phyloP scores from a whole-genome alignment of 768 basidiomycete species.

The Kwoniella mangroviensis region DNA sequence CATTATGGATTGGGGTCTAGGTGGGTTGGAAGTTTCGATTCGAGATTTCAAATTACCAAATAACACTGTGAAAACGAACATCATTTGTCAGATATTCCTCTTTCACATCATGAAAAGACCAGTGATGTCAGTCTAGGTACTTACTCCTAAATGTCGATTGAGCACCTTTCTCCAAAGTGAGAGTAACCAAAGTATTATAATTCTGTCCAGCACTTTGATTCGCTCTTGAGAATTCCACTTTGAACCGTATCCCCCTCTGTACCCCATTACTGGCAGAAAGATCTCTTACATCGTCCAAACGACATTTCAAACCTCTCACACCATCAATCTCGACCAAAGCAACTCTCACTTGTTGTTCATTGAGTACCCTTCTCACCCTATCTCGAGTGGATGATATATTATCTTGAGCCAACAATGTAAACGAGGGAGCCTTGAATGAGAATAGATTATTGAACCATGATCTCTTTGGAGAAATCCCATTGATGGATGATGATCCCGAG shows the following conservation, averaged over 20 bases:
- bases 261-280: slow-evolving; percentile 62
- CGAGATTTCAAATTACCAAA: slow-evolving; percentile 18
- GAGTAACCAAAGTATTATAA: slow-evolving; percentile 66
- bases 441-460: slow-evolving; percentile 89
- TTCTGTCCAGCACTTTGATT: slow-evolving; percentile 56
- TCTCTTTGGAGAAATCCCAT: slow-evolving; percentile 62
- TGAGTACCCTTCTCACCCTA: slow-evolving; percentile 74
- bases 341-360: slow-evolving; percentile 72
- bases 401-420: slow-evolving; percentile 59
- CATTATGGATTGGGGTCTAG: slow-evolving; percentile 10
- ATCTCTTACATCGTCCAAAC: slow-evolving; percentile 68
- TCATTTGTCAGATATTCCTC: slow-evolving; percentile 3
- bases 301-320: slow-evolving; percentile 74
- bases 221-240: slow-evolving; percentile 70
- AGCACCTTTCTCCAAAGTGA: slow-evolving; percentile 87
- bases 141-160: slow-evolving; percentile 73
- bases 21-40: slow-evolving; percentile 26
- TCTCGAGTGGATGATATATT: slow-evolving; percentile 68
- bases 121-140: slow-evolving; percentile 8
- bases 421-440: slow-evolving; percentile 71
- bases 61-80: slow-evolving; percentile 17
- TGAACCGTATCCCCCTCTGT: slow-evolving; percentile 77
- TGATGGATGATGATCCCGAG: slow-evolving; percentile 7
- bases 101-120: neutral
- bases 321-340: slow-evolving; percentile 70